Percentiles rank a stretch among this genome's conserved stretches.
Conservation (phyloP, 2,329 filamentous ascomycete species). For the Nemania serpens region DNA sequence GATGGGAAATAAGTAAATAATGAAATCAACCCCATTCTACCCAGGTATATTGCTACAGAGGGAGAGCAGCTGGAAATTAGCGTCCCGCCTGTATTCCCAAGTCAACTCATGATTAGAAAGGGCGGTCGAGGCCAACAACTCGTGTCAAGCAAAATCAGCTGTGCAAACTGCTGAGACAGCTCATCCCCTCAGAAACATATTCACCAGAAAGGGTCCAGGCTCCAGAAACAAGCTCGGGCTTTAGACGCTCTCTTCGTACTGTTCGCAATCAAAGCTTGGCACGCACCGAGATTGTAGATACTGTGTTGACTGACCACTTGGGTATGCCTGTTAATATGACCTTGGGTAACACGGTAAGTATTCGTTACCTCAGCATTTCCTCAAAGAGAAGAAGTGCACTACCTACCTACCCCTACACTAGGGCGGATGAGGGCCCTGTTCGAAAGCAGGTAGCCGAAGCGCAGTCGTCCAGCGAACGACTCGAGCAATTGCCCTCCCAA, state of each 20-base stretch:
- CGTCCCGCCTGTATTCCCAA: neutral
- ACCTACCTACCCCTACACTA: no score
- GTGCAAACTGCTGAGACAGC: slow-evolving; percentile 24
- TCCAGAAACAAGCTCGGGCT: slow-evolving; percentile 2
- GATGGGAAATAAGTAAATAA: no score
- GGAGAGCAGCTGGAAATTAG: slow-evolving; percentile 7
- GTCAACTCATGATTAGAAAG: neutral
- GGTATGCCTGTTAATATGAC: no score
- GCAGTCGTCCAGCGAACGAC: no score
- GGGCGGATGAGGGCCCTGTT: no score
- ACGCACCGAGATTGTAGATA: slow-evolving; percentile 4
- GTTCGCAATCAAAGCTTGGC: neutral
- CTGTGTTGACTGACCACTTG: neutral
- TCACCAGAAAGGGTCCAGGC: slow-evolving; percentile 8
- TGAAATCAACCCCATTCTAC: no score
- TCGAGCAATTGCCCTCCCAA: no score
- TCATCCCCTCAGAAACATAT: slow-evolving; percentile 20
- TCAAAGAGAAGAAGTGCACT: no score
- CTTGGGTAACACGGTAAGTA: no score
- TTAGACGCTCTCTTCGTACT: neutral
- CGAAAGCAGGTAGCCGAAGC: no score
- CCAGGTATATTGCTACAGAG: no score
- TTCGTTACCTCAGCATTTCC: no score
- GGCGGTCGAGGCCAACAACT: neutral
- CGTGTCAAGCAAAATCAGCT: slow-evolving; percentile 16